A percentile compares a stretch with the other conserved stretches of the same genome.
These are phyloP conservation scores for Xylaria palmicola DNA, from an alignment of 495 filamentous ascomycete species.

Conservation along the genomic window DNA sequence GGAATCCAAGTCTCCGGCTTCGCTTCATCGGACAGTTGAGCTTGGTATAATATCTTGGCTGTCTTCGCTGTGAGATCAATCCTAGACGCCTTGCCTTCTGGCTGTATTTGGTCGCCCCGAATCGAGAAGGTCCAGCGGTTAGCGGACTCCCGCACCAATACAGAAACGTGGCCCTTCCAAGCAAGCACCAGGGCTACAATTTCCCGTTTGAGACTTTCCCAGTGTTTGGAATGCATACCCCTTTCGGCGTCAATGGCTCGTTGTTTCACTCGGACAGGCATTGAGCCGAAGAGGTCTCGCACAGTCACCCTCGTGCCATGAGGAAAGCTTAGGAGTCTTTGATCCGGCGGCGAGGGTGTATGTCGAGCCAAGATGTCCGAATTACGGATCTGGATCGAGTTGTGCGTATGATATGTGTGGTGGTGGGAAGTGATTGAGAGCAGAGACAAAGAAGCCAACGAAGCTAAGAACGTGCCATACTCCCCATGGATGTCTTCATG, in stretches of 20 bases:
- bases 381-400: slow-evolving; percentile 69
- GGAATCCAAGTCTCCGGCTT: slow-evolving; percentile 61
- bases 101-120: slow-evolving; percentile 6
- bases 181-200: slow-evolving; percentile 66
- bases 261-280: slow-evolving; percentile 94
- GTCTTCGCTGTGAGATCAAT: slow-evolving; percentile 36
- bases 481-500: slow-evolving; percentile 58
- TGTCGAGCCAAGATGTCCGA: slow-evolving; percentile 67
- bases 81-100: slow-evolving; percentile 11
- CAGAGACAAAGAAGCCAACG: slow-evolving; percentile 72
- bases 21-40: slow-evolving; percentile 55
- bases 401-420: slow-evolving; percentile 58
- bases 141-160: slow-evolving; percentile 45
- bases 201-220: slow-evolving; percentile 61
- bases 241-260: slow-evolving; percentile 62
- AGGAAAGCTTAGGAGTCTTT: slow-evolving; percentile 52
- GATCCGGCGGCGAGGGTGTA: slow-evolving; percentile 60
- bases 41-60: slow-evolving; percentile 61
- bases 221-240: slow-evolving; percentile 48
- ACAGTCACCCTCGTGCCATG: slow-evolving; percentile 82
- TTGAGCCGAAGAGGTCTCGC: slow-evolving; percentile 87
- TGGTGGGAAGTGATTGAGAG: slow-evolving; percentile 80
- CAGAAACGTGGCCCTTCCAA: slow-evolving; percentile 48
- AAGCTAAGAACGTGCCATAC: slow-evolving; percentile 74
- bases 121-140: slow-evolving; percentile 19